Base-by-base conservation (phyloP, 2,329 filamentous ascomycete genomes). In the Elsinoe necatrix region DNA sequence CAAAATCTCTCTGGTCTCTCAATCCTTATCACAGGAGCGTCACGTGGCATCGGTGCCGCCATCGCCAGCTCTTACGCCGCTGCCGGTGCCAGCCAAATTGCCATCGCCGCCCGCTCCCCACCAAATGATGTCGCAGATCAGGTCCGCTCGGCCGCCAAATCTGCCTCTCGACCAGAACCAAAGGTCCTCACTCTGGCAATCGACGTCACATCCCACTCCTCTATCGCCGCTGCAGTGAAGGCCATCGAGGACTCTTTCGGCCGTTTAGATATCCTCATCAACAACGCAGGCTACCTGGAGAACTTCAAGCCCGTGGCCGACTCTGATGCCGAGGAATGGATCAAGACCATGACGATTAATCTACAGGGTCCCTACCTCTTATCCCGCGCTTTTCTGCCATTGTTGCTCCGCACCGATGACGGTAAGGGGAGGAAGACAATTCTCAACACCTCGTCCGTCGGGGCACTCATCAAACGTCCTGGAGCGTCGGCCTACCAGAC, bases 11-110 rank as follows among this genome's bases (percentile, higher is more conserved):
- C 62, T 9, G 71, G 71, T 29, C 73, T 73, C 60, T 63, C 68
- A 3, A 68, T 78, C 45, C 72, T 85, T 57, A 75, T 84, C 52
- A 80, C 52, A n/a, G 52, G 52, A 21, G 63, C 62, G 8, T 62
- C 61, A 16, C 58, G 59, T 51, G 65, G 65, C 37, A 61, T 67
- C 34, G 81, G 82, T 4, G 71, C 70, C 2, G 73, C 75, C 12
- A 79, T 75, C 2, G 80, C 80, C 1, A 63, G 79, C n/a, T 75
- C 78, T 8, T 84, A 76, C 62, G 81, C 80, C 18, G 69, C 69
- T 61, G 80, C 80, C 3, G 77, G 77, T 3, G 77, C 75, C 27
- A 72, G 75, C 0, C 65, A 68, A 25, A 79, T 85, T 57, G 76
- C 75, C 14, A 69, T 84, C 18, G 75, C 70, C 5, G 80, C 80